Base-by-base conservation (phyloP, 176 grass and related monocot species). In the Juncus effusus region DNA sequence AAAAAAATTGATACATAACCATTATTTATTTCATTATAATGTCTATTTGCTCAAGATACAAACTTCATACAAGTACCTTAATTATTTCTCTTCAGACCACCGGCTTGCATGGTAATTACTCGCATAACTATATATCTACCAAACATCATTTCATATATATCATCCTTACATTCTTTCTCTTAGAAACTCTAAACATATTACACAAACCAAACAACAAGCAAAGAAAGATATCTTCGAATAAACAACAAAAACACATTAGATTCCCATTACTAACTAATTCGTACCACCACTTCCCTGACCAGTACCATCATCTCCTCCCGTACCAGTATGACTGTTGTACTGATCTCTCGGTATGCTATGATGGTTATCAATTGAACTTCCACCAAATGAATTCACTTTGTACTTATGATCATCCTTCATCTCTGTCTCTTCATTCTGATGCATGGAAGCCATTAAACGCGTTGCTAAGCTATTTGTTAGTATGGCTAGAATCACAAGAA, bases 321-420 rank as follows among this genome's bases (percentile, higher is more conserved):
- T 67, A 49, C 41, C 44, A 50, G 52, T 58, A 45, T 54, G 76
- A 57, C 10, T 71, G 42, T 39, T 70, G 60, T 72, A 79, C 49
- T 79, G 76, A 3, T 79, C 66, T 64, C 76, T 79, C 15, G 76
- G 76, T 63, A 79, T 79, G 37, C 15, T 63, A 73, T 80, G 77
- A 63, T 80, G 77, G 59, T 80, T 80, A 40, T 80, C 68, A 50
- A 80, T 42, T 3, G 68, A 11, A 13, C 38, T 73, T 3, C 77
- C 77, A 13, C 60, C 67, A 10, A 55, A 66, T 35, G 60, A 63
- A 13, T 58, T 54, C 10, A 51, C 2, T 65, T 55, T 65, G 58
- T 2, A 44, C 36, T 65, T 62, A 1, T 28, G 19, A 28, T 28
- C 19, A 47, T 9, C 44, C 45, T 10, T 60, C 15, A 63, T 80